A percentile compares a stretch with the other conserved stretches of the same genome.
Conservation (phyloP, 2,329 filamentous ascomycete species). For the Neopestalotiopsis rosae region DNA sequence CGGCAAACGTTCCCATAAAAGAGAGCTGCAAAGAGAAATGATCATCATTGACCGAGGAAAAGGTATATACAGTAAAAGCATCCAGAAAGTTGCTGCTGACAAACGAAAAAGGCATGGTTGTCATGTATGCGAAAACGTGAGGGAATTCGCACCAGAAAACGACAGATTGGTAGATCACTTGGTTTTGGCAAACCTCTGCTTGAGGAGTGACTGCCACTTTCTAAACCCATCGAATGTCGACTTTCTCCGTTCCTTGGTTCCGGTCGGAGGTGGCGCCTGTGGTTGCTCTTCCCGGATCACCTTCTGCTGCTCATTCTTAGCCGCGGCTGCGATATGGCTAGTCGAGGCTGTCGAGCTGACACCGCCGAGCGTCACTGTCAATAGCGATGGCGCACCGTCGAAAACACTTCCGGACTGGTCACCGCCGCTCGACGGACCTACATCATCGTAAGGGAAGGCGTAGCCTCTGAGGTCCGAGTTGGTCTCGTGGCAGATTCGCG, state of each 20-base stretch:
- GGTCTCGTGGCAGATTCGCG: constrained; percentile 66
- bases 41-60: not conserved
- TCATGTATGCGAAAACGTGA: not conserved
- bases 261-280: not conserved
- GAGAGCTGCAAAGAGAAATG: not conserved
- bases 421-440: constrained; percentile 55
- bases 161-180: not conserved
- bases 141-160: not conserved
- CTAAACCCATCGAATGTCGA: constrained; percentile 1
- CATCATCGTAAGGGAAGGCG: constrained; percentile 76
- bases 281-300: not conserved
- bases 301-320: not conserved
- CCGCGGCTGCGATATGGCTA: not conserved
- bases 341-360: not conserved
- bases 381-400: constrained; percentile 57
- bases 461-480: constrained; percentile 68
- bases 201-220: not conserved
- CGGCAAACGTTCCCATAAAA: not conserved
- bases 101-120: not conserved
- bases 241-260: constrained; percentile 5
- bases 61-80: not conserved
- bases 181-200: constrained; percentile 4
- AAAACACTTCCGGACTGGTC: constrained; percentile 70
- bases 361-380: constrained; percentile 64
- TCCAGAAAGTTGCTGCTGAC: not conserved